Evolutionary conservation across 352 stramenopile genomes (phyloP).

Genomic region (Paralagenidium karlingii): DNA sequence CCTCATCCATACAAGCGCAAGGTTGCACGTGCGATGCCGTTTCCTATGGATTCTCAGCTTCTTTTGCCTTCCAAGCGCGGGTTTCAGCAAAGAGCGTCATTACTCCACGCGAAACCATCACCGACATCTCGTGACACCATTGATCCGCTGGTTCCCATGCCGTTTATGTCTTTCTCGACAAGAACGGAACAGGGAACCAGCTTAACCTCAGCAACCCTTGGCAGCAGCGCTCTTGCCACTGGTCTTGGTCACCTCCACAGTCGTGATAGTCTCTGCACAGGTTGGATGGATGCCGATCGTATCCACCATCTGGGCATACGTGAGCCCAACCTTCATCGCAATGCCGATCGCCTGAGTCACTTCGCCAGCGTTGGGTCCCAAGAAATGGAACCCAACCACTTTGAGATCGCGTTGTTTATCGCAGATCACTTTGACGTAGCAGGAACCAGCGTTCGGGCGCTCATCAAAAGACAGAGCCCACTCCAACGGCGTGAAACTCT

Average conservation of each 20-base stretch:
- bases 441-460: constrained; percentile 49
- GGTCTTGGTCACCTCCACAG: constrained; percentile 90
- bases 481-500: constrained; percentile 94
- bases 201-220: constrained; percentile 96
- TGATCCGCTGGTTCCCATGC: no score
- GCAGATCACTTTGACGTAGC: constrained; percentile 94
- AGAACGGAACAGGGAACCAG: no score
- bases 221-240: constrained; percentile 86
- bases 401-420: constrained; percentile 77
- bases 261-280: constrained; percentile 92
- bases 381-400: constrained; percentile 96
- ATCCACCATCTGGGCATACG: constrained; percentile 85
- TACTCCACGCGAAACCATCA: no score
- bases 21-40: no score
- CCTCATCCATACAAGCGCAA: no score
- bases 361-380: constrained; percentile 97
- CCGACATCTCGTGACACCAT: no score
- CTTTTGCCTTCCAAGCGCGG: no score
- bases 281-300: constrained; percentile 97
- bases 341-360: constrained; percentile 89
- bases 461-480: constrained; percentile 80
- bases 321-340: constrained; percentile 92
- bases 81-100: no score
- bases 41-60: no score
- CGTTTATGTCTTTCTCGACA: no score